Evolutionary conservation across 768 basidiomycete genomes (phyloP).

Genomic region (Suillus tomentosus): DNA sequence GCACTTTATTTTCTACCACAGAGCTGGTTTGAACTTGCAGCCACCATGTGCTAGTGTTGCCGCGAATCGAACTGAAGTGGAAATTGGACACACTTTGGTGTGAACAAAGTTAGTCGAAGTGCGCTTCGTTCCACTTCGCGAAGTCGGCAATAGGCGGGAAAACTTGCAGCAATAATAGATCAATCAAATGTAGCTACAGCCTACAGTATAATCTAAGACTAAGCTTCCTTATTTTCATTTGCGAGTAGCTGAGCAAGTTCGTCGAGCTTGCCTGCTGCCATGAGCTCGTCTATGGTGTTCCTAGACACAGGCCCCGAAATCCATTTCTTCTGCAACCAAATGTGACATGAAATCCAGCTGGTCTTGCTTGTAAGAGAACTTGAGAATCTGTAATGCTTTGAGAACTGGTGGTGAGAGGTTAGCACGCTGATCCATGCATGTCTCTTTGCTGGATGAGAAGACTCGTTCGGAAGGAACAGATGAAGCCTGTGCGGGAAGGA

Average conservation of each 20-base stretch:
- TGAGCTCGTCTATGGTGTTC: slow-evolving; percentile 2
- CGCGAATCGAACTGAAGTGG: too few species aligned
- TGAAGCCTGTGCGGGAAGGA: slow-evolving; percentile 26
- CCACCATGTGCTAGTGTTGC: too few species aligned
- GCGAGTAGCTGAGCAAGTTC: neutral
- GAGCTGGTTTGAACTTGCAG: too few species aligned
- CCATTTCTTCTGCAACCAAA: slow-evolving; percentile 9
- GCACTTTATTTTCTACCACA: too few species aligned
- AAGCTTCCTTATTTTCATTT: neutral
- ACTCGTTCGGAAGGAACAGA: slow-evolving; percentile 15
- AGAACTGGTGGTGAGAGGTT: slow-evolving; percentile 14
- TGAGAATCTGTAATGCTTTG: slow-evolving; percentile 19
- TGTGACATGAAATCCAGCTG: slow-evolving; percentile 18
- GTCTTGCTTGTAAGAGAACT: slow-evolving; percentile 12
- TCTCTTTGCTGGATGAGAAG: neutral
- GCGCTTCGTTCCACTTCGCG: too few species aligned
- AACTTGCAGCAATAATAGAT: too few species aligned
- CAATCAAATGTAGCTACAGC: neutral
- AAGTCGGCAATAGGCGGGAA: too few species aligned
- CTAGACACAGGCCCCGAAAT: slow-evolving; percentile 6
- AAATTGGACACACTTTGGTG: too few species aligned
- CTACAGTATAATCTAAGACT: neutral
- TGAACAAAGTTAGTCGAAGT: too few species aligned
- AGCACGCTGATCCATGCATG: too few species aligned
- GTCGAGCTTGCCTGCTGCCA: slow-evolving; percentile 4